These are phyloP conservation scores for Huntiella savannae DNA, from an alignment of 2,329 filamentous ascomycete genomes.

Conservation along the genomic window DNA sequence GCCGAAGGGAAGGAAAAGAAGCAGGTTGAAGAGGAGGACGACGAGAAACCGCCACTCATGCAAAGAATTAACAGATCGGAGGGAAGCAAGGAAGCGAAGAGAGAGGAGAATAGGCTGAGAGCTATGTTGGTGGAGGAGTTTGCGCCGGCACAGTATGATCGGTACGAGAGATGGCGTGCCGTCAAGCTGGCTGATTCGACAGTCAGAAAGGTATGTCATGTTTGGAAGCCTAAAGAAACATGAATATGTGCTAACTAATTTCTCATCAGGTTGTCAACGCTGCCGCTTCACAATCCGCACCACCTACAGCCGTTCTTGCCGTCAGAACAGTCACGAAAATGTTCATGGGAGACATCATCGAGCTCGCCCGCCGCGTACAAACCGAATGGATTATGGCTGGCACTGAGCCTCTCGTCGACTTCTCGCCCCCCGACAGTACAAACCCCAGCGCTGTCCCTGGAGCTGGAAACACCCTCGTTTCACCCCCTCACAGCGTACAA, in stretches of 20 bases:
- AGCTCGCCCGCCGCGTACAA: slow-evolving; percentile 50
- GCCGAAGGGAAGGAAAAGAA: slow-evolving; percentile 29
- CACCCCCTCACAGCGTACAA: neutral
- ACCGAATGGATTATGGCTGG: slow-evolving; percentile 45
- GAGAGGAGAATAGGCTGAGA: slow-evolving; percentile 36
- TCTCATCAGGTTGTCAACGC: slow-evolving; percentile 50
- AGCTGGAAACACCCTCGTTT: slow-evolving; percentile 9
- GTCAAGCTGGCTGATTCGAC: slow-evolving; percentile 49
- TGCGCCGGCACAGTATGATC: slow-evolving; percentile 44
- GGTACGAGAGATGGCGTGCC: slow-evolving; percentile 53
- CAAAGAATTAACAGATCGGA: slow-evolving; percentile 39
- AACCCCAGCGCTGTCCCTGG: slow-evolving; percentile 13
- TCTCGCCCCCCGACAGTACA: slow-evolving; percentile 23
- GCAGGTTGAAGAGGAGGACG: slow-evolving; percentile 38
- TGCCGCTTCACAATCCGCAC: slow-evolving; percentile 62
- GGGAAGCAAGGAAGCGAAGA: slow-evolving; percentile 47
- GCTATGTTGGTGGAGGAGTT: slow-evolving; percentile 47
- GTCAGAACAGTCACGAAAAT: slow-evolving; percentile 60
- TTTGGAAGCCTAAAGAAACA: neutral
- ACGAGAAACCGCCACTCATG: slow-evolving; percentile 23
- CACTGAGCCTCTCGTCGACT: slow-evolving; percentile 37
- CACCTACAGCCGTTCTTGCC: slow-evolving; percentile 52
- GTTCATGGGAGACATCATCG: slow-evolving; percentile 59
- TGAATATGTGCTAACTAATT: neutral
- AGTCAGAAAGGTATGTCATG: slow-evolving; percentile 40